Evolutionary conservation across 2,329 filamentous ascomycete species (phyloP), one percentile per base, ranked within the genome.

Genomic region (Acephala macrosclerotiorum): DNA sequence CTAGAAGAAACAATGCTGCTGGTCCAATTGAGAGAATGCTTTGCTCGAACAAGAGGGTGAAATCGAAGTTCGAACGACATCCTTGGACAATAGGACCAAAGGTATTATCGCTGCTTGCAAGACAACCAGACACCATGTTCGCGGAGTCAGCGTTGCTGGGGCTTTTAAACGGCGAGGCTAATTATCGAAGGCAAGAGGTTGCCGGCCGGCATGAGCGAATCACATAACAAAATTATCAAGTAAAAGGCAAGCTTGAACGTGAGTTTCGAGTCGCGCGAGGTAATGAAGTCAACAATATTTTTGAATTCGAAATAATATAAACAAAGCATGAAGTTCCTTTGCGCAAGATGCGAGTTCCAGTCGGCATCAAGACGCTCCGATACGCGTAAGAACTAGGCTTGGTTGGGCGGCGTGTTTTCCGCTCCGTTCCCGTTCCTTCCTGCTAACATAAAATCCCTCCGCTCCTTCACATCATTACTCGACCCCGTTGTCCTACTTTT

Each of bases 21-120:
- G 67, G 58, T n/a, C 63, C 67, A 45, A 72, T 63, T 1, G 59
- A 61, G 2, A 71, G 47, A 22, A 71, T 65, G 25, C 58, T 62
- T 51, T 69, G 64, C 57, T 73, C 68, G 47, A 70, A 69, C 1
- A 67, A 38, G 11, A 70, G 63, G 3, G 67, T 72, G 58, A 72
- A 71, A 33, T 72, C 71, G 45, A 71, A 70, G 3, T 66, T 60
- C 9, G 61, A 64, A 20, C 68, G 66, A 62, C 69, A 71, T 38
- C 58, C 65, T 45, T 66, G 42, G 14, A 71, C 60, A 18, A 65
- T 36, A 11, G 68, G 68, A 3, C 68, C 68, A 55, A 70, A 70
- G 0, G 57, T 25, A 58, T 70, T 59, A 25, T 70, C 68, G 29
- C 61, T 69, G 20, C 56, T 51, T 9, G 61, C 58, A 22, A 53